Base-by-base conservation (phyloP, 805 yeast genomes). In the Cyberlindnera misumaiensis region DNA sequence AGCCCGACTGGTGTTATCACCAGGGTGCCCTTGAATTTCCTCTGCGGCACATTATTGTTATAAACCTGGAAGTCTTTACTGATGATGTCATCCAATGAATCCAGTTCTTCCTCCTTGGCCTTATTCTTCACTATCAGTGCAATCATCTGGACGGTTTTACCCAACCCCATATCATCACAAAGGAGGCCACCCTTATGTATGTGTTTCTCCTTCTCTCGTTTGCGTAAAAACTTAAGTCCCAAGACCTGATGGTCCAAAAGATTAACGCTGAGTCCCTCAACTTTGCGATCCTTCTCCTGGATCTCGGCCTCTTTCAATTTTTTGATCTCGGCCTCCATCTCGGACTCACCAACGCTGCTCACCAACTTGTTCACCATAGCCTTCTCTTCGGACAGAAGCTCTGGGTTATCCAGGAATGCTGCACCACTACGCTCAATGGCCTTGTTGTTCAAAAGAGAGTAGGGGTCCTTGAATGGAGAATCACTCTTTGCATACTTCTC, bases 161-260 rank as follows among this genome's bases (percentile, higher is more conserved):
- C 95, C 12, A 86, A 64, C 13, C 95, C 95, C 95, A 86, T 86
- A 60, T 83, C 95, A 55, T 85, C 95, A 52, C 93, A 85, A 29
- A 85, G 62, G n/a, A 78, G 37, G 3, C 83, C 85, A 22, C 84
- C 84, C 40, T 64, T 68, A 14, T 44, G 47, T 2, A 41, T 32
- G 3, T 49, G 36, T 13, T 40, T 39, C 1, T 42, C 43, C 15
- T 35, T 40, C 40, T 73, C 79, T 12, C 77, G 57, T 5, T 41
- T 37, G 5, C 48, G 45, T 45, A 73, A 46, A 51, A 73, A 73
- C 30, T 48, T 46, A 20, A 73, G 51, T 2, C 79, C 79, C 5
- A 48, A 49, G 2, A 59, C 58, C 44, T 73, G 79, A 47, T 73
- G 79, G n/a, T 65, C 64, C 30, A 70, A 43, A 18, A 72, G 47